phyloP scores from a whole-genome alignment of 768 basidiomycete species.

The Pleurotus eryngii region DNA sequence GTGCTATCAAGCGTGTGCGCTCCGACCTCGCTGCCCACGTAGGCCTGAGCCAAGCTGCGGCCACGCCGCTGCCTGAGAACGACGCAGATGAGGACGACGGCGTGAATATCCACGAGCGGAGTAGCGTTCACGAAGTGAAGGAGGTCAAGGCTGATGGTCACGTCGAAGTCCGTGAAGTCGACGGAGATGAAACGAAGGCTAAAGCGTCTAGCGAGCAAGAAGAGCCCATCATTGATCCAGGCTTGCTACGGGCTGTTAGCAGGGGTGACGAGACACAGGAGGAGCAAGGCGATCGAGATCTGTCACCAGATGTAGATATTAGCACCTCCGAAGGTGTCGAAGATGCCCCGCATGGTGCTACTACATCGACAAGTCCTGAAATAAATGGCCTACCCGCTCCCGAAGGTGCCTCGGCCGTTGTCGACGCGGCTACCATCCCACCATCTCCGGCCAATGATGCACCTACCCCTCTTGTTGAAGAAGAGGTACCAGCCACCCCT shows the following conservation, averaged over 20 bases:
- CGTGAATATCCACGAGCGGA: background rate
- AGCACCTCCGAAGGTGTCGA: slow-evolving; percentile 9
- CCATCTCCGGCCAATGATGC: slow-evolving; percentile 6
- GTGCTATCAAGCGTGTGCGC: slow-evolving; percentile 83
- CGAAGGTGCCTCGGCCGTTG: background rate
- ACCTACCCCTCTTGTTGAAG: slow-evolving; percentile 11
- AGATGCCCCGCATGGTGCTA: slow-evolving; percentile 12
- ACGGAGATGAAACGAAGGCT: slow-evolving; percentile 3
- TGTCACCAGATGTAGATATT: slow-evolving; percentile 6
- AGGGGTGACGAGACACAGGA: slow-evolving; percentile 8
- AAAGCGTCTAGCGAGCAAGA: background rate
- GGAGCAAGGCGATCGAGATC: slow-evolving; percentile 3
- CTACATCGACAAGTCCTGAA: slow-evolving; percentile 6
- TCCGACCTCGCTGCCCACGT: slow-evolving; percentile 80
- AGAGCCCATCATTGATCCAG: background rate
- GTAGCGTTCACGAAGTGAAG: slow-evolving; percentile 1
- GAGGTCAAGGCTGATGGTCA: background rate
- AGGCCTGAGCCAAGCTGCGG: slow-evolving; percentile 17
- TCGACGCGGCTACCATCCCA: slow-evolving; percentile 1
- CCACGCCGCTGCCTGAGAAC: background rate
- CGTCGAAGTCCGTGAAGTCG: background rate
- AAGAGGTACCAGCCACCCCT: slow-evolving; percentile 32
- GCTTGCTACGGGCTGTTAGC: background rate
- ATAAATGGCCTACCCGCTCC: background rate
- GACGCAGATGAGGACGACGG: background rate